Percentiles rank a stretch among this genome's conserved stretches.
phyloP scores from a whole-genome alignment of 352 stramenopile species.

The Thalassiosira mediterranea region DNA sequence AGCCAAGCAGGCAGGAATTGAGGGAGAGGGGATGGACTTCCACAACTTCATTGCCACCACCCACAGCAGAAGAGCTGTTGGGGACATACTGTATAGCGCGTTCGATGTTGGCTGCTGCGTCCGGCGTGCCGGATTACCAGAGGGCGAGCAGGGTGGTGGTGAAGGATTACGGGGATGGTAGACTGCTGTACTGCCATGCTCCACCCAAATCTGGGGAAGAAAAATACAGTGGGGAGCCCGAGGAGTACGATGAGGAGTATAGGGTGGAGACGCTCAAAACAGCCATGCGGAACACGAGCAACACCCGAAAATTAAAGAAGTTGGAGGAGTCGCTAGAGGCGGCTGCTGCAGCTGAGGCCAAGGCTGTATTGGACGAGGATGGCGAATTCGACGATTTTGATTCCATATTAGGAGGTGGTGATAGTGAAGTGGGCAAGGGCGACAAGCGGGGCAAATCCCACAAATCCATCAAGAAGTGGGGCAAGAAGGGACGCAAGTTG shows the following conservation, averaged over 20 bases:
- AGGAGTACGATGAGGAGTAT: constrained; percentile 65
- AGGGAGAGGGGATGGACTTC: constrained; percentile 42
- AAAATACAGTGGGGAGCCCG: no score
- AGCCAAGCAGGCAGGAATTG: constrained; percentile 65
- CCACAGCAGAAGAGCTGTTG: constrained; percentile 86
- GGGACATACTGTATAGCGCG: constrained; percentile 85
- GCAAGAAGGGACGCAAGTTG: constrained; percentile 95
- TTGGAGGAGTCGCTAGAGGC: constrained; percentile 37
- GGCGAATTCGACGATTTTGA: constrained; percentile 52
- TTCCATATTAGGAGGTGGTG: constrained; percentile 43
- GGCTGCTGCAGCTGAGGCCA: constrained; percentile 20
- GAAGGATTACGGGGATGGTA: constrained; percentile 97
- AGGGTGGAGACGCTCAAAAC: constrained; percentile 70
- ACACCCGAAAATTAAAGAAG: constrained; percentile 49
- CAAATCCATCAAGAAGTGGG: constrained; percentile 86
- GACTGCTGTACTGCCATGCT: constrained; percentile 95
- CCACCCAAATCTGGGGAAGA: constrained; percentile 81
- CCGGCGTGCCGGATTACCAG: constrained; percentile 93
- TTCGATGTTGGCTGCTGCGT: constrained; percentile 92
- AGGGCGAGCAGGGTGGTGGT: constrained; percentile 94
- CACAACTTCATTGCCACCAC: constrained; percentile 66
- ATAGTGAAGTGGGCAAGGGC: constrained; percentile 33
- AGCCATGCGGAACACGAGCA: constrained; percentile 69
- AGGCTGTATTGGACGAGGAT: constrained; percentile 29
- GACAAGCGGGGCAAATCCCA: constrained; percentile 63